phyloP scores from a whole-genome alignment of 1,284 basidiomycete genomes.

The Puccinia horiana region DNA sequence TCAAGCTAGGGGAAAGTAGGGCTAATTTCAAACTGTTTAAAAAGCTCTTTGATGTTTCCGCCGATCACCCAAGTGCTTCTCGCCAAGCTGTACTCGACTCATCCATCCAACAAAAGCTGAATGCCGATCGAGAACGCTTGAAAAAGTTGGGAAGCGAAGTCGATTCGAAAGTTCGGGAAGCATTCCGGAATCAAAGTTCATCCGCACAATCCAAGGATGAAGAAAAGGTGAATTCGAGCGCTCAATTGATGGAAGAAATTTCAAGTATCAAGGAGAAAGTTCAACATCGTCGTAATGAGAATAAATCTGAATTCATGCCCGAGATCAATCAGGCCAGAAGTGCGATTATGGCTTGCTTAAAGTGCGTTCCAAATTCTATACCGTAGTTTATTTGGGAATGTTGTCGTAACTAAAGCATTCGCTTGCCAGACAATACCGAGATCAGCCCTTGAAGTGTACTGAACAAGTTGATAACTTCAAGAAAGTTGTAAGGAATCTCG shows the following conservation, averaged over 20 bases:
- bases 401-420: background rate
- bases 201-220: conserved; percentile 2
- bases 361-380: background rate
- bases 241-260: conserved; percentile 40
- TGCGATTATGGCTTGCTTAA: conserved; percentile 38
- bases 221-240: conserved; percentile 18
- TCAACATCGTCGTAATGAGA: conserved; percentile 19
- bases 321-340: conserved; percentile 31
- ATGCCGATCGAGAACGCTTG: conserved; percentile 33
- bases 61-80: conserved; percentile 26
- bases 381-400: background rate
- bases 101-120: conserved; percentile 34
- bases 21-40: background rate
- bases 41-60: conserved; percentile 12
- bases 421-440: conserved; percentile 17
- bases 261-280: conserved; percentile 34
- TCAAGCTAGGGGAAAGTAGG: background rate
- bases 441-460: conserved; percentile 38
- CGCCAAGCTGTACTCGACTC: conserved; percentile 34
- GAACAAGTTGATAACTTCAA: conserved; percentile 47
- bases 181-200: conserved; percentile 29
- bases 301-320: conserved; percentile 24
- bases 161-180: conserved; percentile 36
- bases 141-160: conserved; percentile 40
- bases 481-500: conserved; percentile 30